These are phyloP conservation scores for Penicillium sp. DNA, from an alignment of 2,329 filamentous ascomycete species.

Conservation along the genomic window DNA sequence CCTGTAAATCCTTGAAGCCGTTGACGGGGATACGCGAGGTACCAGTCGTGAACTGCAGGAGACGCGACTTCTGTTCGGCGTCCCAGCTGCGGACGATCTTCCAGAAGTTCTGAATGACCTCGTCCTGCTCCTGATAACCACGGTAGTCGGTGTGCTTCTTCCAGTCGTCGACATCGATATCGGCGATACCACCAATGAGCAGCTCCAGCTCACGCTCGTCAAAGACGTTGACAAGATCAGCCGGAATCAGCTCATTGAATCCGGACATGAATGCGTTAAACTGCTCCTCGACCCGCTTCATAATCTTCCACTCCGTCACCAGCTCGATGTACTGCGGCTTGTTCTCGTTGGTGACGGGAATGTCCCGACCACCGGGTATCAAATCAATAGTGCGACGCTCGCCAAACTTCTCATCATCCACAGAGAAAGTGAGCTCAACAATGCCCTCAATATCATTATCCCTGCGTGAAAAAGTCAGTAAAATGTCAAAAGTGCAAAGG, in stretches of 20 bases:
- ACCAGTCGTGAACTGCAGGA: slow-evolving; percentile 95
- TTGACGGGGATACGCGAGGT: slow-evolving; percentile 98
- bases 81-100: slow-evolving; percentile 94
- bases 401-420: slow-evolving; percentile 95
- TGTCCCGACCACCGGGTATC: slow-evolving; percentile 85
- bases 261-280: slow-evolving; percentile 97
- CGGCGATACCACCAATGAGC: slow-evolving; percentile 97
- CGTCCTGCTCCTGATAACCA: slow-evolving; percentile 95
- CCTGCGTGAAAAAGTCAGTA: slow-evolving; percentile 42
- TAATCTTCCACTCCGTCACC: slow-evolving; percentile 98
- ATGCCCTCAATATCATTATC: slow-evolving; percentile 97
- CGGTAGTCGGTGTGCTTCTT: slow-evolving; percentile 99
- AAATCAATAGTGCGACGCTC: slow-evolving; percentile 93
- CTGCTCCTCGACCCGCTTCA: slow-evolving; percentile 97
- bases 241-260: slow-evolving; percentile 95
- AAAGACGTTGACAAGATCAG: slow-evolving; percentile 96
- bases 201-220: slow-evolving; percentile 96
- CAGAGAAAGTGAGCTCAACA: slow-evolving; percentile 92
- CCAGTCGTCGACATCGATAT: slow-evolving; percentile 99
- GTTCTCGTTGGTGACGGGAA: slow-evolving; percentile 97
- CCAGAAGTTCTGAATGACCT: slow-evolving; percentile 99
- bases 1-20: slow-evolving; percentile 98
- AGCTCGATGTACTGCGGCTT: slow-evolving; percentile 99
- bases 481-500: not conserved
- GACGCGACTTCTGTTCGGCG: slow-evolving; percentile 93